These are phyloP conservation scores for Eutrema japonicum DNA, from an alignment of 345 rosid species.

Conservation along the genomic window DNA sequence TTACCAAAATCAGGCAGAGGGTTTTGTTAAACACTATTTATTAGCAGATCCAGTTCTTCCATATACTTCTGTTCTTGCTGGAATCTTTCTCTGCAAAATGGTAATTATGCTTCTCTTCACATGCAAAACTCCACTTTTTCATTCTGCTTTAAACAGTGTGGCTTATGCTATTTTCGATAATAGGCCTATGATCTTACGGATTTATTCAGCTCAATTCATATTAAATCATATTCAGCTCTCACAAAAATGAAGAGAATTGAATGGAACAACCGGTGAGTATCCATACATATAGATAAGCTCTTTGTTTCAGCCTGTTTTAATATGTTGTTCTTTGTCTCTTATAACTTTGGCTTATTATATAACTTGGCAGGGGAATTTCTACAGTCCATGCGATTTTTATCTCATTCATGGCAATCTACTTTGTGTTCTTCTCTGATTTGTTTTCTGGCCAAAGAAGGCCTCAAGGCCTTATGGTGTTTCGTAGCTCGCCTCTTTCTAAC, in stretches of 20 bases:
- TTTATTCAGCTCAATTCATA: conserved; percentile 60
- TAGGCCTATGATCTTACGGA: conserved; percentile 76
- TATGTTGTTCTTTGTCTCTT: conserved; percentile 12
- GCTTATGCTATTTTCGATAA: background rate
- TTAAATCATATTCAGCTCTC: conserved; percentile 62
- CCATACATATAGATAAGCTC: background rate
- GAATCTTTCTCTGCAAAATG: conserved; percentile 82
- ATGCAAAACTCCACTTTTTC: background rate
- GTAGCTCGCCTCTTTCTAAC: conserved; percentile 68
- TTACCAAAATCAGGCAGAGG: conserved; percentile 69
- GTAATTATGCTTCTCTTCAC: conserved; percentile 45
- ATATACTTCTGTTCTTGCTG: conserved; percentile 71
- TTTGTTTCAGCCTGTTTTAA: background rate
- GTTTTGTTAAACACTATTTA: conserved; percentile 63
- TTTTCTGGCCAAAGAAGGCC: conserved; percentile 54
- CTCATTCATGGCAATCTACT: conserved; percentile 64
- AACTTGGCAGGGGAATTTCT: conserved; percentile 71
- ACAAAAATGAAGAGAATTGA: conserved; percentile 66
- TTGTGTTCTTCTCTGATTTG: conserved; percentile 77
- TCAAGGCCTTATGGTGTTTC: conserved; percentile 56
- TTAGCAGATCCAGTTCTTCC: conserved; percentile 71
- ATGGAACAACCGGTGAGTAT: conserved; percentile 83
- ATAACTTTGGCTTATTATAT: conserved; percentile 19
- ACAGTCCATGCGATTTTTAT: conserved; percentile 73
- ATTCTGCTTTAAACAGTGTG: background rate